Evolutionary conservation across 495 filamentous ascomycete species (phyloP).

Genomic region (Gamarada debralockiae): DNA sequence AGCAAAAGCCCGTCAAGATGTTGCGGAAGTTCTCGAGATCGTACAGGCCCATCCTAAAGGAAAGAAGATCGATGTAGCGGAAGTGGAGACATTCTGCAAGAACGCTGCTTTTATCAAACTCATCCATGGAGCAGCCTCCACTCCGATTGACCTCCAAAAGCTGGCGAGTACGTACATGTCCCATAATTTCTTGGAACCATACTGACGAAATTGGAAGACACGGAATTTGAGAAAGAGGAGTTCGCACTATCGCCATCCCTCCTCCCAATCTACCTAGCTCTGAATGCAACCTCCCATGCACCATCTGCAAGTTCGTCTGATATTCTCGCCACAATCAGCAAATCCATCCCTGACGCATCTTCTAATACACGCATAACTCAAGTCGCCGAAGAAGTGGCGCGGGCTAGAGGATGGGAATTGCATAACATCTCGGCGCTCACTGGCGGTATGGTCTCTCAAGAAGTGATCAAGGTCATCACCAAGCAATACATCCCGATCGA

Average conservation of each 20-base stretch:
- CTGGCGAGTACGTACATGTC: conserved; percentile 18
- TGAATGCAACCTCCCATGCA: conserved; percentile 50
- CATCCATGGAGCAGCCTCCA: conserved; percentile 45
- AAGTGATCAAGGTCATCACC: conserved; percentile 93
- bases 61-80: conserved; percentile 58
- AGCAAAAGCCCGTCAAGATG: conserved; percentile 75
- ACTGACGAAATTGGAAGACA: conserved; percentile 11
- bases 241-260: conserved; percentile 48
- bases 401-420: conserved; percentile 80
- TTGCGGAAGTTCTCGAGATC: conserved; percentile 68
- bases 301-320: conserved; percentile 41
- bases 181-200: conserved; percentile 11
- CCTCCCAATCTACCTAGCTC: conserved; percentile 75
- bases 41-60: conserved; percentile 56
- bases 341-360: conserved; percentile 40
- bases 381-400: conserved; percentile 61
- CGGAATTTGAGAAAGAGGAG: conserved; percentile 28
- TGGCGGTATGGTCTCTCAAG: conserved; percentile 91
- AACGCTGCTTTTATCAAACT: conserved; percentile 91
- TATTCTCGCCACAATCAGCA: conserved; percentile 36
- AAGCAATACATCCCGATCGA: conserved; percentile 95
- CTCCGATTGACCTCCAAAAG: conserved; percentile 16
- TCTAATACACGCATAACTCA: conserved; percentile 43
- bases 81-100: conserved; percentile 93
- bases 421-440: conserved; percentile 92